phyloP scores from a whole-genome alignment of 2,329 filamentous ascomycete species.

The Pyricularia pennisetigena region DNA sequence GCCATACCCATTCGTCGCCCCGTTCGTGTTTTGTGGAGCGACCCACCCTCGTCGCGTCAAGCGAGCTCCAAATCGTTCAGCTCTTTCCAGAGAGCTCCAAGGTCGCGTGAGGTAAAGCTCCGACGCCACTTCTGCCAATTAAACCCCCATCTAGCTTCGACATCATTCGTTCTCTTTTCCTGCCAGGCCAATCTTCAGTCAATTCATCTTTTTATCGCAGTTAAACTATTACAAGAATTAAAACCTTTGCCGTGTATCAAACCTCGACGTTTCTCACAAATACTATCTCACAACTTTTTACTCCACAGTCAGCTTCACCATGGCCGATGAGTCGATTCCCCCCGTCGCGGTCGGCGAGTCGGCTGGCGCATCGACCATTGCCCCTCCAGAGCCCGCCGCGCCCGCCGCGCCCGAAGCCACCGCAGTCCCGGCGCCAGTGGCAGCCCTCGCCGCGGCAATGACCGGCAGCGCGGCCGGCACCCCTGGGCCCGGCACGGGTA shows the following conservation, averaged over 20 bases:
- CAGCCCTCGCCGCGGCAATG: slow-evolving; percentile 5
- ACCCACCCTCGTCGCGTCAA: not conserved
- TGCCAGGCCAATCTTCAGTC: not conserved
- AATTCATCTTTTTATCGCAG: not conserved
- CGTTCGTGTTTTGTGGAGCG: not conserved
- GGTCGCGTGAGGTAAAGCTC: not conserved
- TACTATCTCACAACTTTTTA: not conserved
- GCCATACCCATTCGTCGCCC: not conserved
- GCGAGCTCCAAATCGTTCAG: not conserved
- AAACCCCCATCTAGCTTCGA: not conserved
- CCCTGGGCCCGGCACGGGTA: slow-evolving; percentile 18
- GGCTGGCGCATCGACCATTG: not conserved
- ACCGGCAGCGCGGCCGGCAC: slow-evolving; percentile 14
- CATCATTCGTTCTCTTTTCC: not conserved
- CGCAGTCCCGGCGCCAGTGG: not conserved
- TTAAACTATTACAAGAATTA: not conserved
- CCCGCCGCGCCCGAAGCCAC: not conserved
- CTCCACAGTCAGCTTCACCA: not conserved
- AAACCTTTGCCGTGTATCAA: not conserved
- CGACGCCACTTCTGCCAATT: not conserved
- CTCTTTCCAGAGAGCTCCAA: not conserved
- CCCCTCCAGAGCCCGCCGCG: not conserved
- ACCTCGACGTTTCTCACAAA: not conserved
- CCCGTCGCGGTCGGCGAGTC: not conserved
- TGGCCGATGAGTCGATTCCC: slow-evolving; percentile 10